Evolutionary conservation across 306 rosid genomes (phyloP).

Genomic region (Castanea sativa): DNA sequence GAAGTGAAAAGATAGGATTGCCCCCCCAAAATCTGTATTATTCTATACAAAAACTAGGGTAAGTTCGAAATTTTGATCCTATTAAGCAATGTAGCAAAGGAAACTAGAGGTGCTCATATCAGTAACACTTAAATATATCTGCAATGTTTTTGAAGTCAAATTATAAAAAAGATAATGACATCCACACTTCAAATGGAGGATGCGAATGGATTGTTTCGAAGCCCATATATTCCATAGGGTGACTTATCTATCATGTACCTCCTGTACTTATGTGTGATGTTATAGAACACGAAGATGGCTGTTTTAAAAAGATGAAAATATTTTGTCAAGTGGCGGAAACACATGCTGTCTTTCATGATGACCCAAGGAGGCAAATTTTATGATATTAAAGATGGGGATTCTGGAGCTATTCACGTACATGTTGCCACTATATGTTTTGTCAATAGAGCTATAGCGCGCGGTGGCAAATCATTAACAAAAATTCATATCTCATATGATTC

Average conservation of each 20-base stretch:
- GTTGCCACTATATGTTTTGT: conserved; percentile 8
- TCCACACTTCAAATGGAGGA: conserved; percentile 9
- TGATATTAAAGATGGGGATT: conserved; percentile 16
- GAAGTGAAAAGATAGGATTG: not conserved
- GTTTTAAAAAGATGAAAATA: conserved; percentile 13
- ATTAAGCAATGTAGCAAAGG: not conserved
- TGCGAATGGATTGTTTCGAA: conserved; percentile 36
- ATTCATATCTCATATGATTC: conserved; percentile 29
- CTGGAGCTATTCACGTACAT: conserved; percentile 17
- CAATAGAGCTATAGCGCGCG: not conserved
- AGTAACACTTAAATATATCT: not conserved
- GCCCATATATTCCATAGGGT: conserved; percentile 29
- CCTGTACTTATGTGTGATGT: conserved; percentile 30
- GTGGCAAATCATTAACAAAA: conserved; percentile 9
- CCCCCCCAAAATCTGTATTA: not conserved
- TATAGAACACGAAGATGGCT: not conserved
- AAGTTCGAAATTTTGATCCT: not conserved
- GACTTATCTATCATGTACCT: conserved; percentile 34
- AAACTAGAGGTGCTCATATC: not conserved
- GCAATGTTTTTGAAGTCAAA: not conserved
- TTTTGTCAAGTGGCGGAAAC: conserved; percentile 23
- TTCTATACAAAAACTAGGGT: not conserved
- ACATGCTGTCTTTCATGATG: conserved; percentile 35
- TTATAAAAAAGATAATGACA: not conserved
- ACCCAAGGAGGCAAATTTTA: conserved; percentile 18